Percentiles rank a stretch among this genome's conserved stretches.
These are phyloP conservation scores for Colletotrichum australisinense DNA, from an alignment of 2,329 filamentous ascomycete genomes.

Conservation along the genomic window DNA sequence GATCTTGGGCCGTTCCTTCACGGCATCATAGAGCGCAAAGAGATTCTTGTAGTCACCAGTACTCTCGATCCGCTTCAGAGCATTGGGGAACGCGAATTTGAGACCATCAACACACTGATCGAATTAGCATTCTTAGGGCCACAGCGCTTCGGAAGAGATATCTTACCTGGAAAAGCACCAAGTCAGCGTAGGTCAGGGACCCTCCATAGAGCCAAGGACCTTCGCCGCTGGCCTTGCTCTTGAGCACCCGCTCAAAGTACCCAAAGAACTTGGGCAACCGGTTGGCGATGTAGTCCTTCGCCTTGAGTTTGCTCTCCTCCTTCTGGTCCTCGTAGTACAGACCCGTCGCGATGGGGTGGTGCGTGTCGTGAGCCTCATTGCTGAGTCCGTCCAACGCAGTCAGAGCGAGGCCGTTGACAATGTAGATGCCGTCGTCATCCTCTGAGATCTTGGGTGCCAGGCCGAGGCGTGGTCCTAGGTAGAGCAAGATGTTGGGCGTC, in stretches of 20 bases:
- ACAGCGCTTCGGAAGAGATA: not conserved
- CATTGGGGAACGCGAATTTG: constrained; percentile 77
- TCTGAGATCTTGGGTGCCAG: constrained; percentile 61
- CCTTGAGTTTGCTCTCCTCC: constrained; percentile 68
- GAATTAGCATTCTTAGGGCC: not conserved
- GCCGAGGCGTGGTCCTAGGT: constrained; percentile 71
- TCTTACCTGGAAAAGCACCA: constrained; percentile 77
- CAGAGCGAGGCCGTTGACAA: constrained; percentile 72
- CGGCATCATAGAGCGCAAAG: constrained; percentile 72
- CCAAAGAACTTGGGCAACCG: constrained; percentile 78
- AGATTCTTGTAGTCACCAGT: constrained; percentile 69
- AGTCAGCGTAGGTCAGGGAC: constrained; percentile 76
- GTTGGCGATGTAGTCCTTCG: constrained; percentile 67
- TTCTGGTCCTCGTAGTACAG: constrained; percentile 83
- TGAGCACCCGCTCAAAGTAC: constrained; percentile 76
- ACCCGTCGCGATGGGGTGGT: constrained; percentile 73
- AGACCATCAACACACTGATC: constrained; percentile 66
- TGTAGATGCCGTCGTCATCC: constrained; percentile 59
- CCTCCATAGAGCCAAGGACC: constrained; percentile 75
- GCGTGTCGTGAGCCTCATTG: constrained; percentile 79
- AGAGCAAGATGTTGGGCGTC: constrained; percentile 78
- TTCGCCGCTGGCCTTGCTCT: constrained; percentile 65
- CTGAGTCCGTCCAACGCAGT: constrained; percentile 78
- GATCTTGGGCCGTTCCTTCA: constrained; percentile 72
- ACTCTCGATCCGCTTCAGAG: constrained; percentile 64